Conservation (phyloP, 352 stramenopile species). For the Halophytophthora batemanensis region DNA sequence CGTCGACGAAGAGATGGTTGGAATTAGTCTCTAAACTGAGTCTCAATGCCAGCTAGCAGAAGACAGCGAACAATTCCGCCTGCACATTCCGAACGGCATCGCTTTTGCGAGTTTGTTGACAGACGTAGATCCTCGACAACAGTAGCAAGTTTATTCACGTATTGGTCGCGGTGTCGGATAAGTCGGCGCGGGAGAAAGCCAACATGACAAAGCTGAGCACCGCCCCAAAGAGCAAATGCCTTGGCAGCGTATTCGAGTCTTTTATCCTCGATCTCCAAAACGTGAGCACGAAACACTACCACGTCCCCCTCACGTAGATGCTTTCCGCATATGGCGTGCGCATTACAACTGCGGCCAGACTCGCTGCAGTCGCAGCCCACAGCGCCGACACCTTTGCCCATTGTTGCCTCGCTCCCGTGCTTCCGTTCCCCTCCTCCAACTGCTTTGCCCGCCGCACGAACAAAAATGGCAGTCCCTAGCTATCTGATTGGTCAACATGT, state of each 20-base stretch:
- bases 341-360: background rate
- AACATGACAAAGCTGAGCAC: background rate
- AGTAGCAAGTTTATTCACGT: background rate
- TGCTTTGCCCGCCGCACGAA: background rate
- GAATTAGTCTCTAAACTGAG: slow-evolving; percentile 7
- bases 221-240: background rate
- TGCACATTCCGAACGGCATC: background rate
- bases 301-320: background rate
- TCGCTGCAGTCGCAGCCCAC: background rate
- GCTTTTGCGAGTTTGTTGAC: background rate
- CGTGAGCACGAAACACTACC: slow-evolving; percentile 1
- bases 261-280: background rate
- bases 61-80: slow-evolving; percentile 1
- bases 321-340: background rate
- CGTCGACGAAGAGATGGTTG: background rate
- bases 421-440: background rate
- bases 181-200: background rate
- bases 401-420: background rate
- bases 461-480: background rate
- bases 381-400: background rate
- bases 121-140: background rate
- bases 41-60: slow-evolving; percentile 1
- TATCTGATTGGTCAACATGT: background rate
- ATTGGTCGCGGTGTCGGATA: background rate
- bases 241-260: background rate